A percentile compares a stretch with the other conserved stretches of the same genome.
These are phyloP conservation scores for Globisporangium cystogenes DNA, from an alignment of 352 stramenopile species.

Conservation along the genomic window DNA sequence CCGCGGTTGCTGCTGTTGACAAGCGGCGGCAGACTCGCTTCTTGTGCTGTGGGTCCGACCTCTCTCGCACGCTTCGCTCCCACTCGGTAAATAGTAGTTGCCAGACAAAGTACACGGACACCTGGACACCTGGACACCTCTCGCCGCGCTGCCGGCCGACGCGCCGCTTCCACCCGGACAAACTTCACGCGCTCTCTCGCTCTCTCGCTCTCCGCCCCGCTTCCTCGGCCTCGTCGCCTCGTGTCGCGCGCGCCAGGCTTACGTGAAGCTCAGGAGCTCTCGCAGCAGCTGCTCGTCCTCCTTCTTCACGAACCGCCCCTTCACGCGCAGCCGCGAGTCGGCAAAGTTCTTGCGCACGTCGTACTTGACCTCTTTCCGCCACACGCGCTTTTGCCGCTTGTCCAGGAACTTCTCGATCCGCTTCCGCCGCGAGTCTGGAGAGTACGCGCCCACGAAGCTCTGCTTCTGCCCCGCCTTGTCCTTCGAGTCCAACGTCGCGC, in stretches of 20 bases:
- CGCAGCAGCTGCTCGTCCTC: slow-evolving; percentile 92
- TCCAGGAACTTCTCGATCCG: slow-evolving; percentile 93
- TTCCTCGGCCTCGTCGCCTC: neutral
- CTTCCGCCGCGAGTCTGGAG: slow-evolving; percentile 89
- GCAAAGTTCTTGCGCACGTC: slow-evolving; percentile 98
- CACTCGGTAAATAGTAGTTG: slow-evolving; percentile 16
- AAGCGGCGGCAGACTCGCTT: neutral
- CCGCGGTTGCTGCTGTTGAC: neutral
- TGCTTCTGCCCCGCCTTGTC: slow-evolving; percentile 64
- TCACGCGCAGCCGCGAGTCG: slow-evolving; percentile 94
- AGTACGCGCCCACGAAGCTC: slow-evolving; percentile 93
- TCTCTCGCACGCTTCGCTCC: slow-evolving; percentile 3
- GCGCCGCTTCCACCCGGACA: neutral
- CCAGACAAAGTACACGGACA: slow-evolving; percentile 12
- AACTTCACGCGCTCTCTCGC: neutral
- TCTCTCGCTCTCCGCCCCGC: neutral
- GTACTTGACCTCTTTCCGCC: slow-evolving; percentile 96
- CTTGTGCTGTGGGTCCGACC: slow-evolving; percentile 1
- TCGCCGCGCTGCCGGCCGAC: neutral
- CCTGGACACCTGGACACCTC: no score
- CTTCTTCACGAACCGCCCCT: slow-evolving; percentile 97
- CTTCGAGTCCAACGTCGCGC: slow-evolving; percentile 30
- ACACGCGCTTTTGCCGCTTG: slow-evolving; percentile 95
- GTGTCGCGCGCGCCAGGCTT: slow-evolving; percentile 11
- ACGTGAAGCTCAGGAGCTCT: slow-evolving; percentile 81